Conservation (phyloP, 805 yeast genomes). For the Candida succiphila region DNA sequence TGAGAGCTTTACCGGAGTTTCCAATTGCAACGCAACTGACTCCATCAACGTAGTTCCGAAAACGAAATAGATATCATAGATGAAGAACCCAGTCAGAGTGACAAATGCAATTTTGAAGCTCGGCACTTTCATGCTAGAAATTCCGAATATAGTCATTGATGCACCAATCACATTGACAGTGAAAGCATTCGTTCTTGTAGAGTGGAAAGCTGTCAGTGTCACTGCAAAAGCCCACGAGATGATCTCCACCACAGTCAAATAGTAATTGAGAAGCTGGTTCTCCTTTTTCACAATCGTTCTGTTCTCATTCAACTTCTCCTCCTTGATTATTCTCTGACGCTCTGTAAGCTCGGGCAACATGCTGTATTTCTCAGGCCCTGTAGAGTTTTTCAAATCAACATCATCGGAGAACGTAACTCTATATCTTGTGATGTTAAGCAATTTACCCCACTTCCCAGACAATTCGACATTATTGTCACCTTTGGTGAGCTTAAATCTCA, state of each 20-base stretch:
- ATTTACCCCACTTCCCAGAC: too few relatives aligned
- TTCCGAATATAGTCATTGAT: slow-evolving; percentile 32
- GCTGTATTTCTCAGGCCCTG: slow-evolving; percentile 27
- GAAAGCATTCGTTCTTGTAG: slow-evolving; percentile 33
- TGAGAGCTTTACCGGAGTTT: slow-evolving; percentile 42
- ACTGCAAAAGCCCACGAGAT: slow-evolving; percentile 10
- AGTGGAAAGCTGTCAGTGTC: slow-evolving; percentile 9
- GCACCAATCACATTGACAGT: slow-evolving; percentile 32
- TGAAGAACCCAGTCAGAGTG: slow-evolving; percentile 38
- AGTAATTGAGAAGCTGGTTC: slow-evolving; percentile 25
- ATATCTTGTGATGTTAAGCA: slow-evolving; percentile 29
- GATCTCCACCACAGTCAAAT: slow-evolving; percentile 22
- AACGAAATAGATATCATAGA: slow-evolving; percentile 61
- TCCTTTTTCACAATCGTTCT: slow-evolving; percentile 14
- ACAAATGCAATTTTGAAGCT: slow-evolving; percentile 36
- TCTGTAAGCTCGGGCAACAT: slow-evolving; percentile 21
- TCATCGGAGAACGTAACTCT: slow-evolving; percentile 32
- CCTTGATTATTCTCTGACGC: slow-evolving; percentile 17
- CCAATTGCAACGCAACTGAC: slow-evolving; percentile 45
- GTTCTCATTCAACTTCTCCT: slow-evolving; percentile 13
- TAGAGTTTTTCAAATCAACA: slow-evolving; percentile 21
- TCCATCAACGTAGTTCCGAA: slow-evolving; percentile 54
- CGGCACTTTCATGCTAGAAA: slow-evolving; percentile 27
- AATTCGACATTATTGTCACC: too few relatives aligned
- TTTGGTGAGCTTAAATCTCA: slow-evolving; percentile 16